phyloP scores from a whole-genome alignment of 306 rosid species.

The Fagus crenata region DNA sequence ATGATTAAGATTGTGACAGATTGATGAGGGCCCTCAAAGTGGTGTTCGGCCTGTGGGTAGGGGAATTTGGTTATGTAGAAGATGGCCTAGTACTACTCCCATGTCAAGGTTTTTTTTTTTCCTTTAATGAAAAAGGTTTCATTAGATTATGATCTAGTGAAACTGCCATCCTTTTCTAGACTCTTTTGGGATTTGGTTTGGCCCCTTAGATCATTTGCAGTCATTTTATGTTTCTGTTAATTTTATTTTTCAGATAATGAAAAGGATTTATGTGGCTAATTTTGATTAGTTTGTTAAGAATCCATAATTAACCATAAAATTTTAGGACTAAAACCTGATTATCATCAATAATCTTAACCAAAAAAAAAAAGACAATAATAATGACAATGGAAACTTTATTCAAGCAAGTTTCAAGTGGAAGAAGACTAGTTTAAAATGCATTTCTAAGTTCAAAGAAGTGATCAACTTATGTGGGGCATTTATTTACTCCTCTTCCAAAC shows the following conservation, averaged over 20 bases:
- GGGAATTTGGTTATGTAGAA: constrained; percentile 28
- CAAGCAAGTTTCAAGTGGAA: too few species aligned
- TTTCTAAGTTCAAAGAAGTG: too few species aligned
- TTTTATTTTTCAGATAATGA: background rate
- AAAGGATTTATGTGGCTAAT: too few species aligned
- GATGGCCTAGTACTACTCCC: constrained; percentile 32
- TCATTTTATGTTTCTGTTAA: background rate
- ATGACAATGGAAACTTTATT: too few species aligned
- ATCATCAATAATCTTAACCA: too few species aligned
- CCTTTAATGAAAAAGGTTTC: constrained; percentile 21
- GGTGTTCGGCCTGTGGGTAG: constrained; percentile 27
- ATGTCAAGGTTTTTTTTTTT: constrained; percentile 8
- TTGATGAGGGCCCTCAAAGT: constrained; percentile 28
- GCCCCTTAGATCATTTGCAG: background rate
- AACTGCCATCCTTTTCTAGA: background rate
- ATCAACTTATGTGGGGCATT: too few species aligned
- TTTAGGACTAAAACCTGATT: too few species aligned
- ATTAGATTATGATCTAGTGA: constrained; percentile 15
- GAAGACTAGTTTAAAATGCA: background rate
- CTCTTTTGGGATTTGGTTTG: background rate
- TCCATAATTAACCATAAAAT: too few species aligned
- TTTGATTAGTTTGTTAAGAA: too few species aligned
- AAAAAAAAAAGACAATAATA: too few species aligned
- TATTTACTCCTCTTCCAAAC: too few species aligned
- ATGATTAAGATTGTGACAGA: constrained; percentile 40